Conservation (phyloP, 257 asterid species). For the Gynochthodes officinalis region DNA sequence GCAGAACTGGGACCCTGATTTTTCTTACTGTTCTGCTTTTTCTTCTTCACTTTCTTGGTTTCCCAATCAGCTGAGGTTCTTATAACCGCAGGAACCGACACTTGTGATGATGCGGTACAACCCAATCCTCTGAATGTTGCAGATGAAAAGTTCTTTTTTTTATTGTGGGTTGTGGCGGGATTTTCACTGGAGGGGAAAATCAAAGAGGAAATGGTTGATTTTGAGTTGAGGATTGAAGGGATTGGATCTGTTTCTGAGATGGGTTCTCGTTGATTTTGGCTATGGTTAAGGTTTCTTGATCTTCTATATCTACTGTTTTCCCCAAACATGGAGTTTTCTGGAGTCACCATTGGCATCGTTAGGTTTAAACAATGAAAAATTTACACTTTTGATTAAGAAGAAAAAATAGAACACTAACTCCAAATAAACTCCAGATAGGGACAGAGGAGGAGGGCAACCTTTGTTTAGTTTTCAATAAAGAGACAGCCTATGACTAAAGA, state of each 20-base stretch:
- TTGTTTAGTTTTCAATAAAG: neutral
- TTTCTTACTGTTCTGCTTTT: constrained; percentile 21
- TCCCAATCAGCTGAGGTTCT: constrained; percentile 90
- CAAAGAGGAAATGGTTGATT: constrained; percentile 70
- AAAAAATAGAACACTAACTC: neutral
- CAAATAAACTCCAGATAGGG: constrained; percentile 6
- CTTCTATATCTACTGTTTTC: constrained; percentile 46
- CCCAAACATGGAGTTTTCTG: constrained; percentile 39
- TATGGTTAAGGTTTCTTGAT: constrained; percentile 40
- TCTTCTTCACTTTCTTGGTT: constrained; percentile 54
- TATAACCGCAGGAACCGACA: constrained; percentile 82
- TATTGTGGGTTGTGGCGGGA: constrained; percentile 32
- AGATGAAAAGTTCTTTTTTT: constrained; percentile 67
- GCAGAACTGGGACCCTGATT: constrained; percentile 14
- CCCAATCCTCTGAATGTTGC: constrained; percentile 80
- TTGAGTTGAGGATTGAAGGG: constrained; percentile 31
- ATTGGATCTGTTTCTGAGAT: constrained; percentile 50
- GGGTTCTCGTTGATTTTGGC: constrained; percentile 25
- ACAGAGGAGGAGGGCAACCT: constrained; percentile 5
- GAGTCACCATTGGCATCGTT: constrained; percentile 22
- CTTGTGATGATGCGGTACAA: constrained; percentile 83
- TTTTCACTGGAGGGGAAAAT: constrained; percentile 36
- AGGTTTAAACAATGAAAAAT: constrained; percentile 2
- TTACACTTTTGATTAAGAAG: neutral
- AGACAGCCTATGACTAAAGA: neutral